Evolutionary conservation across 2,329 filamentous ascomycete genomes (phyloP), one percentile per base, ranked within the genome.

Genomic region (Diplocarpon mali): DNA sequence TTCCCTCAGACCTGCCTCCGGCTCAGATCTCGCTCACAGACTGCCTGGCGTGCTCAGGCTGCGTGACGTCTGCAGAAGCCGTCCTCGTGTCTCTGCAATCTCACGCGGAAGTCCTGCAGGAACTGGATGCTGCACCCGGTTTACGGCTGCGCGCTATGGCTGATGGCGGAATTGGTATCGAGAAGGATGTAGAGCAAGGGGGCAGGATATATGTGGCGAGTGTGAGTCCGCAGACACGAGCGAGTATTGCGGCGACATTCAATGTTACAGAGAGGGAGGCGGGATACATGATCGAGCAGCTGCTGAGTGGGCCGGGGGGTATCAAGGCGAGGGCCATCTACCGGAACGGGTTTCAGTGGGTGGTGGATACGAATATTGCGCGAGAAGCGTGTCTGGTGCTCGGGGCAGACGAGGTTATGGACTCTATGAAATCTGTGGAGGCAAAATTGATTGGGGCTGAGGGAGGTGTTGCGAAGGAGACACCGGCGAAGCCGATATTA

Each of bases 1-100:
- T 69, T 16, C 61, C 69, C 40, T 67, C 77, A 46, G 68, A 73
- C 35, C 61, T 78, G 50, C 73, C 79, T 3, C 85, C 89, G 1
- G 89, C 90, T 6, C 80, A 94, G 62, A 96, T 98, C 57, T 95
- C 89, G 39, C 76, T 98, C 49, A 96, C 92, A 6, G 92, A 98
- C 66, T 98, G 92, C 60, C 81, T 98, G 40, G 92, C 92, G 42
- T 98, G 92, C 65, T 95, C 92, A 9, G 92, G 92, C 42, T 98
- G 92, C 64, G 92, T 98, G 41, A 98, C 92, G 15, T 95, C 89
- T 5, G 92, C 92, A 38, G 92, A 98, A 67, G 92, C 92, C 13
- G 86, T 98, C n/a, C 77, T 98, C 35, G 88, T 98, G 41, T 92
- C 85, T 47, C 68, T 98, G 44, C 92, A 98, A 66, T 94, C 86